Conservation (phyloP, 2,329 filamentous ascomycete genomes). For the Rhexocercosporidium sp. region DNA sequence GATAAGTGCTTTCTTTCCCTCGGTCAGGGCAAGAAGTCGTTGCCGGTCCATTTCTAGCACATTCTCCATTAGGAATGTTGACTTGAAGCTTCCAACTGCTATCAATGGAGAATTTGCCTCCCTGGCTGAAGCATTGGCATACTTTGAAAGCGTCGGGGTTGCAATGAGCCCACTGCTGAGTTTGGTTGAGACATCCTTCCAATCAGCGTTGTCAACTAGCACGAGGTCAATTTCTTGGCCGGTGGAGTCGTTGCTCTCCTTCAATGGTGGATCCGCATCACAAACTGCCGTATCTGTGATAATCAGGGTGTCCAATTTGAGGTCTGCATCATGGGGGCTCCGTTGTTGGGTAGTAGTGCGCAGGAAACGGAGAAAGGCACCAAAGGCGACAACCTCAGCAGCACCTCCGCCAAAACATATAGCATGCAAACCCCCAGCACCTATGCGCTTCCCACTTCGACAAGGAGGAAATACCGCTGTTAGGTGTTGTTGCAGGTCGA, state of each 20-base stretch:
- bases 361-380: conserved; percentile 53
- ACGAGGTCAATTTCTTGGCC: conserved; percentile 50
- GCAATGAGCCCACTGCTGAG: conserved; percentile 63
- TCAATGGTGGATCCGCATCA: background rate
- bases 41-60: conserved; percentile 49
- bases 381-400: conserved; percentile 69
- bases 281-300: conserved; percentile 13
- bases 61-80: conserved; percentile 55
- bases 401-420: conserved; percentile 52
- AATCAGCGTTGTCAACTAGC: conserved; percentile 84
- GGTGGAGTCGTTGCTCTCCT: background rate
- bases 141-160: conserved; percentile 55
- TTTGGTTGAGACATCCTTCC: conserved; percentile 65
- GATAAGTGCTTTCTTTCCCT: conserved; percentile 58
- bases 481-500: conserved; percentile 39
- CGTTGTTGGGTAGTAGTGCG: conserved; percentile 25
- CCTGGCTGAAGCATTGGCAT: conserved; percentile 54
- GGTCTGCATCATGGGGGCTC: background rate
- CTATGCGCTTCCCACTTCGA: background rate
- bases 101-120: conserved; percentile 54
- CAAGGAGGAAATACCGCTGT: conserved; percentile 16
- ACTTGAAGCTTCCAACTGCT: conserved; percentile 44
- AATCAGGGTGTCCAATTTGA: conserved; percentile 20
- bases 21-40: conserved; percentile 41
- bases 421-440: conserved; percentile 16